phyloP scores from a whole-genome alignment of 169 alveolate genomes.

The Cryptosporidium meleagridis region DNA sequence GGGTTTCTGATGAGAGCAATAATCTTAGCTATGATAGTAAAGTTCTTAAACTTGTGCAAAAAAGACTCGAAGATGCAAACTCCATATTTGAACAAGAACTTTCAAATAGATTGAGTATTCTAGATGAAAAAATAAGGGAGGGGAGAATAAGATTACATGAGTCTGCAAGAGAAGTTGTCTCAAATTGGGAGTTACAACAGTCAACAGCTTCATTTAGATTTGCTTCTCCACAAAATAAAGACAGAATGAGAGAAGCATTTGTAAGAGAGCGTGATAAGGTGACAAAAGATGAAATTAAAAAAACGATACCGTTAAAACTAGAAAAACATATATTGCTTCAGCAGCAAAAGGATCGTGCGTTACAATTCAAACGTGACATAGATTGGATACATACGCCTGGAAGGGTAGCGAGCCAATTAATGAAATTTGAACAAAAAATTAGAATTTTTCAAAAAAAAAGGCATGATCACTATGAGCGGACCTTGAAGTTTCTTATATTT shows the following conservation, averaged over 20 bases:
- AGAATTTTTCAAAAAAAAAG: slow-evolving; percentile 46
- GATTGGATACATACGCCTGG: slow-evolving; percentile 71
- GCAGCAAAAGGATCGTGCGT: slow-evolving; percentile 71
- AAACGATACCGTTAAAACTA: slow-evolving; percentile 44
- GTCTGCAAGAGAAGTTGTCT: slow-evolving; percentile 72
- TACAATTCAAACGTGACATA: slow-evolving; percentile 56
- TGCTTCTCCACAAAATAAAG: slow-evolving; percentile 74
- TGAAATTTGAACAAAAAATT: slow-evolving; percentile 65
- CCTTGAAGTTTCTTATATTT: slow-evolving; percentile 27
- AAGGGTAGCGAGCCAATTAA: slow-evolving; percentile 57
- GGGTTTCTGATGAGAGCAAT: not conserved
- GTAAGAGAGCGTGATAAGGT: slow-evolving; percentile 51
- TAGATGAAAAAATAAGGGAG: slow-evolving; percentile 62
- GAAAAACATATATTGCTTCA: slow-evolving; percentile 66
- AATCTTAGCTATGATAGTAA: slow-evolving; percentile 54
- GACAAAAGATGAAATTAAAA: slow-evolving; percentile 52
- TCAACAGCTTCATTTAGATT: slow-evolving; percentile 70
- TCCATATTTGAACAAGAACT: slow-evolving; percentile 60
- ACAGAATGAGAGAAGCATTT: slow-evolving; percentile 72
- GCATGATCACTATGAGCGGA: slow-evolving; percentile 59
- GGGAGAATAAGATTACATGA: slow-evolving; percentile 58
- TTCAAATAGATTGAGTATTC: slow-evolving; percentile 33
- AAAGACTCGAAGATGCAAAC: slow-evolving; percentile 69
- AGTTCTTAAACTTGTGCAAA: slow-evolving; percentile 49
- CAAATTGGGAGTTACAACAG: slow-evolving; percentile 70